A percentile compares a stretch with the other conserved stretches of the same genome.
phyloP scores from a whole-genome alignment of 768 basidiomycete species.

The Lyophyllum semitale region DNA sequence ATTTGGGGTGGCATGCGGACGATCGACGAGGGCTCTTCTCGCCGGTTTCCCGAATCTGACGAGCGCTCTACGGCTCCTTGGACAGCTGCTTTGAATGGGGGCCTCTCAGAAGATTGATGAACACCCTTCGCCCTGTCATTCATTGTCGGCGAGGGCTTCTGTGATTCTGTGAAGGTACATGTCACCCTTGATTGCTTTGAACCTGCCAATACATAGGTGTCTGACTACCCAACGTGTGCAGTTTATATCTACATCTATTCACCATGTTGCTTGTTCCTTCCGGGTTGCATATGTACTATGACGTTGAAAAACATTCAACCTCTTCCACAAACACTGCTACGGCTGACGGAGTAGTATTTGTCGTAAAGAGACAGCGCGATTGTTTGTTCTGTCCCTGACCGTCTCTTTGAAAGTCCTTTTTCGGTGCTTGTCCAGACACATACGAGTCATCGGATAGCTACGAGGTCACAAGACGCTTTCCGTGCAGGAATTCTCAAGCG shows the following conservation, averaged over 20 bases:
- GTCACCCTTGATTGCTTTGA: not conserved
- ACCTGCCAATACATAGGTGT: not conserved
- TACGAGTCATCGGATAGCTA: slow-evolving; percentile 10
- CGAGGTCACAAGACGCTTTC: slow-evolving; percentile 15
- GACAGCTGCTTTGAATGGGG: slow-evolving; percentile 21
- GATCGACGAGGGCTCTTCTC: slow-evolving; percentile 6
- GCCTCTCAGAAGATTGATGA: slow-evolving; percentile 6
- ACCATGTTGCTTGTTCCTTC: not conserved
- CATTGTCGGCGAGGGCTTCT: slow-evolving; percentile 2
- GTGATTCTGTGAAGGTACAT: slow-evolving; percentile 2
- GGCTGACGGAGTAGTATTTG: not conserved
- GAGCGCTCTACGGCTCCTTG: slow-evolving; percentile 45
- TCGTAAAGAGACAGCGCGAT: not conserved
- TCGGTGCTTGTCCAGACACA: not conserved
- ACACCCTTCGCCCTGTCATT: not conserved
- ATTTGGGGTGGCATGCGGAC: slow-evolving; percentile 23
- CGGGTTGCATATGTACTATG: not conserved
- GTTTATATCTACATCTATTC: not conserved
- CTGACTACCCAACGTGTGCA: not conserved
- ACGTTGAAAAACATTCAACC: not conserved
- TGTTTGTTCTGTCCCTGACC: not conserved
- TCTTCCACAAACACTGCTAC: not conserved
- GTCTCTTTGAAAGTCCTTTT: not conserved
- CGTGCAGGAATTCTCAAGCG: slow-evolving; percentile 9
- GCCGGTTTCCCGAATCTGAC: slow-evolving; percentile 40